Base-by-base conservation (phyloP, 805 yeast species). In the Candida krabiensis region DNA sequence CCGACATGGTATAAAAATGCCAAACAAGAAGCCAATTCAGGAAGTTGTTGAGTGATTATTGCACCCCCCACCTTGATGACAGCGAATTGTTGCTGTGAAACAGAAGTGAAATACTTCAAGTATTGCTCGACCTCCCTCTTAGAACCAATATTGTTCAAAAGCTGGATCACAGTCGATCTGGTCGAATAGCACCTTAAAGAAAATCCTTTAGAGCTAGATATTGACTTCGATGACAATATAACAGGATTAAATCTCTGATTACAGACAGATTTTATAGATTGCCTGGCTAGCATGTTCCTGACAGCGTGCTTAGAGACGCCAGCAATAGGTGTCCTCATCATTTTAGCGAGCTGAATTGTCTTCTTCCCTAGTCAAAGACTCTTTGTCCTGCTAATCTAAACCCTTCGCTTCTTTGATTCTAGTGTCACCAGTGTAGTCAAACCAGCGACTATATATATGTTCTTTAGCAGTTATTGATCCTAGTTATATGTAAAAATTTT, bases 31-130 rank as follows among this genome's bases (percentile, higher is more conserved):
- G 99, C 99, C 52, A 93, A 71, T 66, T 91, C 96, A 8, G 89
- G 85, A 47, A 93, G 69, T 55, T 91, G 93, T 52, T 93, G 95
- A 32, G 98, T 91, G 63, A 93, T 93, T 56, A 93, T 91, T 26
- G 99, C 99, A 48, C 99, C 99, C 28, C 99, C 99, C 30, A 93
- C 99, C 63, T 93, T 93, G 66, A 93, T 93, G 30, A 93, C 96
- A 3, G 99, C 99, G 56, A 93, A 93, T 58, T 93, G 97, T 61
- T 93, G 98, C 52, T 89, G 90, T 5, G 89, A 83, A 13, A 93
- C 98, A 22, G 96, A 88, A 1, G 98, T 90, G 73, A 93, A 93
- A 64, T 91, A 91, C 63, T 89, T 90, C 57, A 93, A 76, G 65
- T 93, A 93, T 65, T 93, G 99, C 63, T 93, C 99, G 30, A 93